A percentile compares a stretch with the other conserved stretches of the same genome.
Evolutionary conservation across 192 early-diverging fungal species (phyloP).

Genomic region (Linnemannia exigua): DNA sequence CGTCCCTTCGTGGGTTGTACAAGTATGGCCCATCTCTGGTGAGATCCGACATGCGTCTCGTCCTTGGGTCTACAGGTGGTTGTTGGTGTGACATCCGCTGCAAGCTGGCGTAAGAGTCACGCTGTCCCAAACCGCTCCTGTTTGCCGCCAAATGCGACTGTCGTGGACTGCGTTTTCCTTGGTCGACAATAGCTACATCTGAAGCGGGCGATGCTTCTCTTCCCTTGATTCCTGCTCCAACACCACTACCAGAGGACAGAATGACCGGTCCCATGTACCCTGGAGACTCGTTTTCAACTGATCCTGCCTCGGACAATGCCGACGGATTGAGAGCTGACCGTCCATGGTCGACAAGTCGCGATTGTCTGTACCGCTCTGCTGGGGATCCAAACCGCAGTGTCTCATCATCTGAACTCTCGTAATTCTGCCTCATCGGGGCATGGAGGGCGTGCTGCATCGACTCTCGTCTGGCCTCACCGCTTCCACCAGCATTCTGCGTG

Average conservation of each 20-base stretch:
- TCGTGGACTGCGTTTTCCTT: slow-evolving; percentile 1
- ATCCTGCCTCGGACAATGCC: neutral
- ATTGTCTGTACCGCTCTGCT: slow-evolving; percentile 41
- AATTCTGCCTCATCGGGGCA: neutral
- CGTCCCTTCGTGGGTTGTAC: slow-evolving; percentile 19
- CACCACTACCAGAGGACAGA: neutral
- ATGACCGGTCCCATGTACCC: neutral
- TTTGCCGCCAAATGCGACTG: neutral
- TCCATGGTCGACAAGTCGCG: slow-evolving; percentile 22
- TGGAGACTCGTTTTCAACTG: neutral
- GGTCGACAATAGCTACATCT: neutral
- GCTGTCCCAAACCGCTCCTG: slow-evolving; percentile 8
- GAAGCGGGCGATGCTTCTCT: neutral
- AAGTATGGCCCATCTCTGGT: slow-evolving; percentile 51
- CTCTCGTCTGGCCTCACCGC: neutral
- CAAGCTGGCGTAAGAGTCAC: slow-evolving; percentile 44
- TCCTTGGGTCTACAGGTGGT: slow-evolving; percentile 23
- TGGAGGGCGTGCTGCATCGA: slow-evolving; percentile 31
- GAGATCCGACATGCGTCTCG: slow-evolving; percentile 54
- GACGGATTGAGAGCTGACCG: slow-evolving; percentile 5
- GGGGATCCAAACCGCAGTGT: slow-evolving; percentile 30
- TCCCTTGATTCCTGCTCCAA: neutral
- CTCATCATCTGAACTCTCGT: slow-evolving; percentile 26
- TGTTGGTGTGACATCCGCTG: slow-evolving; percentile 50
- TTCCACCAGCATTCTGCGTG: neutral